These are phyloP conservation scores for Aspergillus sp. DNA, from an alignment of 2,329 filamentous ascomycete species.

Conservation along the genomic window DNA sequence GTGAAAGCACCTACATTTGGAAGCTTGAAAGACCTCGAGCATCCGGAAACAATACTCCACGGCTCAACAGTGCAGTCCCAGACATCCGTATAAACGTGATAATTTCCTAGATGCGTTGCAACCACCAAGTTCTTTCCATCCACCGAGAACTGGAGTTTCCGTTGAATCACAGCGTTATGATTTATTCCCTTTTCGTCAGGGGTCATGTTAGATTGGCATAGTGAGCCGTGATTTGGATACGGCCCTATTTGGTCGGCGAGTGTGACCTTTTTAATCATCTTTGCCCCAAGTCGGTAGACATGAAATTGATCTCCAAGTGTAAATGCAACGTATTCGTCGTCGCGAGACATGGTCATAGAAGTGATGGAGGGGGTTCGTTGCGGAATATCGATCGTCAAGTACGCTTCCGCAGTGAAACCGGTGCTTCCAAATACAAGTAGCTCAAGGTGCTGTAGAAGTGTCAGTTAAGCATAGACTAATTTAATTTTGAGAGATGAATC, in stretches of 20 bases:
- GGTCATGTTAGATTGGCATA: background rate
- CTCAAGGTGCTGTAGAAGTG: slow-evolving; percentile 16
- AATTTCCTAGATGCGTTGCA: slow-evolving; percentile 28
- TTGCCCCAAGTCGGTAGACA: slow-evolving; percentile 13
- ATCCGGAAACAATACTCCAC: slow-evolving; percentile 12
- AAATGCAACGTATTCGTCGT: slow-evolving; percentile 17
- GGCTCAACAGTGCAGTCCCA: slow-evolving; percentile 14
- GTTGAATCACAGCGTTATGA: slow-evolving; percentile 21
- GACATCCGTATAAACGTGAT: slow-evolving; percentile 17
- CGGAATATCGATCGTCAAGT: slow-evolving; percentile 24
- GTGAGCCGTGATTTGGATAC: slow-evolving; percentile 4
- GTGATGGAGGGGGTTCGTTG: slow-evolving; percentile 8
- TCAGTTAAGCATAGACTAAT: slow-evolving; percentile 5
- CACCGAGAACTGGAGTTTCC: slow-evolving; percentile 29
- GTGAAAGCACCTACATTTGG: slow-evolving; percentile 9
- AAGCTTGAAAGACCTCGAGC: slow-evolving; percentile 14
- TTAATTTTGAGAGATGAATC: background rate
- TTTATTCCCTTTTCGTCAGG: background rate
- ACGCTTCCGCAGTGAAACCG: slow-evolving; percentile 14
- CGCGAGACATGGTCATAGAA: slow-evolving; percentile 17
- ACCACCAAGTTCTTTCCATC: slow-evolving; percentile 27
- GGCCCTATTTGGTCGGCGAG: slow-evolving; percentile 7
- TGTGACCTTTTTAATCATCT: slow-evolving; percentile 9
- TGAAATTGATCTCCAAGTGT: slow-evolving; percentile 15
- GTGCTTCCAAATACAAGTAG: slow-evolving; percentile 24